Base-by-base conservation (phyloP, 192 early-diverging fungal genomes). In the Spinellus fusiger region DNA sequence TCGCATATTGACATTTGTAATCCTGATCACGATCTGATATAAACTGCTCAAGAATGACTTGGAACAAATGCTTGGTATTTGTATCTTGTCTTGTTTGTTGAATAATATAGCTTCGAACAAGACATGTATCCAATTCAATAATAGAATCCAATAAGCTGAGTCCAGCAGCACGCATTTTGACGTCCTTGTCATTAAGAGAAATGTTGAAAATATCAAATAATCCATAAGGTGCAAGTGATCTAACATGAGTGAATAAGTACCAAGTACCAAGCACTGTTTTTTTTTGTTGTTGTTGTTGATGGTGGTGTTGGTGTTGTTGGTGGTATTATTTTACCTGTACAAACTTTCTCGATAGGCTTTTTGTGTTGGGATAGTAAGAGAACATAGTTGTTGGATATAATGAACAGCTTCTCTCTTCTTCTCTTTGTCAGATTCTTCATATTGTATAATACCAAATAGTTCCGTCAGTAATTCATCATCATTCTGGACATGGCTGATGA, bases 381-480 rank as follows among this genome's bases (percentile, higher is more conserved):
- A 62, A 63, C 86, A 91, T 34, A 95, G 73, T 66, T 96, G 92
- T 16, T 83, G 85, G 1, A 93, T 74, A 68, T 95, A 95, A 38
- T 80, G 55, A 22, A 95, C 80, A 0, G 87, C 93, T 6, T 94
- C 86, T 33, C 78, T 76, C 70, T 83, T 90, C 70, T 84, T 78
- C 49, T 84, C 77, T 12, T 59, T 27, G 0, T 68, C 48, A 3
- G 73, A 76, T 9, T 70, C 65, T 2, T 74, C 65, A 23, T 74
- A 63, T 16, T 78, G 68, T 44, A 94, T 56, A 34, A 94, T 77
- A 4, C 65, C 75, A 73, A 95, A 90, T 6, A 97, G 62, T 15
- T 83, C 77, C 16, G 78, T 78, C 58, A 95, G 65, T 62, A 90
- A 89, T 32, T 71, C 70, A 1, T 82, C 69, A 64, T 93, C 84